phyloP scores from a whole-genome alignment of 768 basidiomycete species.

The Lentinula boryana region DNA sequence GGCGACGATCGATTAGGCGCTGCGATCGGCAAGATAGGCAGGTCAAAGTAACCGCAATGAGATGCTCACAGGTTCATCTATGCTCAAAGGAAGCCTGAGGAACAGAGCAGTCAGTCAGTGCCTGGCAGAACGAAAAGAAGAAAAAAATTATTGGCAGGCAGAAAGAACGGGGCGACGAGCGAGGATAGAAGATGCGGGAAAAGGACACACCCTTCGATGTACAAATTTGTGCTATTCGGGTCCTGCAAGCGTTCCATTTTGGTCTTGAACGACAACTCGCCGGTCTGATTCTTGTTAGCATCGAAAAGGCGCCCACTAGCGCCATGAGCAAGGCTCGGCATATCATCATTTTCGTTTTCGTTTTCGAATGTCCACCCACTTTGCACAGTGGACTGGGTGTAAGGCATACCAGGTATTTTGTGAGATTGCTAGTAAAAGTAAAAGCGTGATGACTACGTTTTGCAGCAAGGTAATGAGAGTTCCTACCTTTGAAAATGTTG shows the following conservation, averaged over 20 bases:
- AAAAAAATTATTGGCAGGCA: neutral
- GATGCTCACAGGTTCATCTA: slow-evolving; percentile 8
- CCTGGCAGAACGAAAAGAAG: neutral
- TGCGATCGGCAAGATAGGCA: neutral
- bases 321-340: neutral
- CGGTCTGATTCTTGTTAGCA: neutral
- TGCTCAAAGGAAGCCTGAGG: slow-evolving; percentile 18
- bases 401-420: slow-evolving; percentile 74
- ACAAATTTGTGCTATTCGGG: slow-evolving; percentile 64
- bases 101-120: neutral
- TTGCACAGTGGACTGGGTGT: slow-evolving; percentile 32
- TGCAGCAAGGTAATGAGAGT: slow-evolving; percentile 2
- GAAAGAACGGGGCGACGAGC: neutral
- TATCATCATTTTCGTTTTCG: neutral
- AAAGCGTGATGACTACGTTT: neutral
- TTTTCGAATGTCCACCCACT: slow-evolving; percentile 1
- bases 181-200: neutral
- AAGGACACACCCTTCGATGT: slow-evolving; percentile 62
- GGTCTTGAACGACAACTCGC: slow-evolving; percentile 51
- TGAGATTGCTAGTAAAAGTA: slow-evolving; percentile 49
- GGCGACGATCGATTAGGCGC: neutral
- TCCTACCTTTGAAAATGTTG: slow-evolving; percentile 78
- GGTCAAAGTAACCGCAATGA: neutral
- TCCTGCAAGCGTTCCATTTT: slow-evolving; percentile 75
- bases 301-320: neutral